Conservation (phyloP, 768 basidiomycete species). For the Mycena polygramma region DNA sequence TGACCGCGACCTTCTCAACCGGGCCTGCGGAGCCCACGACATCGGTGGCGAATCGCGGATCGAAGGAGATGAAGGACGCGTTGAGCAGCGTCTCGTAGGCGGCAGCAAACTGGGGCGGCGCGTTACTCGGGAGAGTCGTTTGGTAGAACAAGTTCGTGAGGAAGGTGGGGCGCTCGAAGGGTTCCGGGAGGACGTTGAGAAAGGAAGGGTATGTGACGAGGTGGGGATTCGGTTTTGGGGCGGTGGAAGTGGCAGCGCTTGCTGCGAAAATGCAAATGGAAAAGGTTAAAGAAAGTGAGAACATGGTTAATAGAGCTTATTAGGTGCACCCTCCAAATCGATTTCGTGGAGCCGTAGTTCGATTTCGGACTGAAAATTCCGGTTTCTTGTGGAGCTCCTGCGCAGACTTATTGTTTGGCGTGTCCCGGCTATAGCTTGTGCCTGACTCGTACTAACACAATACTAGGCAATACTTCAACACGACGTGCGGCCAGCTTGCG, state of each 20-base stretch:
- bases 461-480: too few species aligned
- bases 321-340: too few species aligned
- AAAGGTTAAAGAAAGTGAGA: background rate
- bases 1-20: conserved; percentile 13
- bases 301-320: too few species aligned
- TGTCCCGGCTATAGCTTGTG: too few species aligned
- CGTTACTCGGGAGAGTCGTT: conserved; percentile 15
- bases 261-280: background rate
- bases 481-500: too few species aligned
- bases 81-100: conserved; percentile 19
- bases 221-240: conserved; percentile 2
- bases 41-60: conserved; percentile 20
- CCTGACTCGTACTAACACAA: too few species aligned
- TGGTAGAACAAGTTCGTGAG: conserved; percentile 26
- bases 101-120: conserved; percentile 6
- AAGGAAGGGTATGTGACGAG: conserved; percentile 22
- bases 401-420: too few species aligned
- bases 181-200: conserved; percentile 29
- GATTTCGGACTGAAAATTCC: too few species aligned
- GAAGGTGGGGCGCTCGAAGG: conserved; percentile 19
- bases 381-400: too few species aligned
- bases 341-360: too few species aligned
- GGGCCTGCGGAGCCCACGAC: conserved; percentile 22
- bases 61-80: conserved; percentile 26
- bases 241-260: background rate